Conservation (phyloP, 164 flowering plant genomes). For the Vitis labrusca region DNA sequence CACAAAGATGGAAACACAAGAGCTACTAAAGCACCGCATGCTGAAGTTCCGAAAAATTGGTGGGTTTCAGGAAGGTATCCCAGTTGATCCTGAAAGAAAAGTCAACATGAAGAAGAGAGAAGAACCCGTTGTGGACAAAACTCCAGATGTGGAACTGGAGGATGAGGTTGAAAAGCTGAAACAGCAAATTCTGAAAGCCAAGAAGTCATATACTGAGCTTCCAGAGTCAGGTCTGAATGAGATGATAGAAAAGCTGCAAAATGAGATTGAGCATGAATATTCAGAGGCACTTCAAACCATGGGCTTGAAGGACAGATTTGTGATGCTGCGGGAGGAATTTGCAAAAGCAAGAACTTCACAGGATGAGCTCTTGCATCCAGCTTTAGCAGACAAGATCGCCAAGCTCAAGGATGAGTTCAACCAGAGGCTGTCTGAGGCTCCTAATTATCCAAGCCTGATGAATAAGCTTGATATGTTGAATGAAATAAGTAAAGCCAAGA, state of each 20-base stretch:
- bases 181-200: slow-evolving; percentile 50
- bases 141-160: slow-evolving; percentile 42
- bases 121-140: slow-evolving; percentile 31
- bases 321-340: slow-evolving; percentile 46
- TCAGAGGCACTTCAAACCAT: slow-evolving; percentile 58
- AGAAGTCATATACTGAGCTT: slow-evolving; percentile 43
- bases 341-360: slow-evolving; percentile 40
- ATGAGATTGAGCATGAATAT: slow-evolving; percentile 62
- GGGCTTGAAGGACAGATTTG: slow-evolving; percentile 53
- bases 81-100: slow-evolving; percentile 54
- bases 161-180: slow-evolving; percentile 69
- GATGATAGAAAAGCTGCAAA: slow-evolving; percentile 63
- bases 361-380: slow-evolving; percentile 31
- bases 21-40: slow-evolving; percentile 57
- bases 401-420: slow-evolving; percentile 53
- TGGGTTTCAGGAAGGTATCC: slow-evolving; percentile 69
- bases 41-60: slow-evolving; percentile 78
- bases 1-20: slow-evolving; percentile 57
- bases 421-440: slow-evolving; percentile 48
- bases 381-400: slow-evolving; percentile 45
- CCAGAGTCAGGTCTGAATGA: slow-evolving; percentile 45
- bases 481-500: slow-evolving; percentile 53
- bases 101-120: slow-evolving; percentile 71
- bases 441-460: slow-evolving; percentile 58
- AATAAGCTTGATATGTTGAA: slow-evolving; percentile 64